Evolutionary conservation across 2,329 filamentous ascomycete genomes (phyloP).

Genomic region (Calonectria multiphialidica): DNA sequence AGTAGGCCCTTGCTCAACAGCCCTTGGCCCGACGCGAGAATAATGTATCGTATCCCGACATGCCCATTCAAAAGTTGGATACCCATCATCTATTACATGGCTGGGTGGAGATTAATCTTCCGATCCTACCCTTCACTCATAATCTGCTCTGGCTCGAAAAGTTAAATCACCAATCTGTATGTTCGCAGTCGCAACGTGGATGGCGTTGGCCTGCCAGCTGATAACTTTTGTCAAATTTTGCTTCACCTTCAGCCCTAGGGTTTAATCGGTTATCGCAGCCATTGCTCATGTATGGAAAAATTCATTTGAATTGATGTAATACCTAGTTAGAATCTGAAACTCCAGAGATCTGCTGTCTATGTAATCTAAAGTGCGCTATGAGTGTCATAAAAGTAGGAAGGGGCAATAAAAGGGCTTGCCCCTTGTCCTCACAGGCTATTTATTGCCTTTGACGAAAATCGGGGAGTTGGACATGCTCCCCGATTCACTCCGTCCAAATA

Average conservation of each 20-base stretch:
- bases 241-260: background rate
- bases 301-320: slow-evolving; percentile 21
- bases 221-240: background rate
- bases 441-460: slow-evolving; percentile 5
- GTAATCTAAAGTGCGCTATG: slow-evolving; percentile 13
- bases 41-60: background rate
- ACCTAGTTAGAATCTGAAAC: slow-evolving; percentile 28
- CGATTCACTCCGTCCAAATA: background rate
- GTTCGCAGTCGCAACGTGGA: background rate
- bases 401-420: background rate
- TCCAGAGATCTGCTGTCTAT: slow-evolving; percentile 19
- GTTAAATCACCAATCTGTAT: too few species aligned
- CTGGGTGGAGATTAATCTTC: background rate
- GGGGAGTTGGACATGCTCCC: background rate
- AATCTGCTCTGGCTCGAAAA: background rate
- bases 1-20: background rate
- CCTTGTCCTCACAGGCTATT: background rate
- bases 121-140: background rate
- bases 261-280: background rate
- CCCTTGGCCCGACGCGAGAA: background rate
- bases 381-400: background rate
- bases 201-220: background rate
- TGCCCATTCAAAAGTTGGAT: background rate
- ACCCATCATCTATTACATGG: background rate
- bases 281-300: background rate